Percentiles rank a stretch among this genome's conserved stretches.
Evolutionary conservation across 2,329 filamentous ascomycete species (phyloP).

Genomic region (Clonostachys solani): DNA sequence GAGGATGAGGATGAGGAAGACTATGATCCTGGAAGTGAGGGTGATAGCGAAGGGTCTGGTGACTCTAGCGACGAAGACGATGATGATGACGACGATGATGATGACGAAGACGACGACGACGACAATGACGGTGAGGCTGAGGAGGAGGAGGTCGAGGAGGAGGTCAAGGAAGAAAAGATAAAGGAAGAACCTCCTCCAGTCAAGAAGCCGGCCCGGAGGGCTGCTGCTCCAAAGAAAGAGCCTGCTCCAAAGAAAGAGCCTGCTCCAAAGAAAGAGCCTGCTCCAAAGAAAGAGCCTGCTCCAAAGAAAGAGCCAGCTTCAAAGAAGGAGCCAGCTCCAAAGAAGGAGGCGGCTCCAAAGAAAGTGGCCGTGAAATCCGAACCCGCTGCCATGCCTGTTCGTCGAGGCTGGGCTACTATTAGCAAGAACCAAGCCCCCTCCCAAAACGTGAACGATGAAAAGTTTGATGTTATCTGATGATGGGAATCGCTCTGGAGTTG

Average conservation of each 20-base stretch:
- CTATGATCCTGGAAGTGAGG: constrained; percentile 60
- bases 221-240: neutral
- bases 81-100: constrained; percentile 44
- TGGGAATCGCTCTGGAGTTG: too few relatives aligned
- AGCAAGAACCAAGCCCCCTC: neutral
- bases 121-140: constrained; percentile 31
- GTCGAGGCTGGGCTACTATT: constrained; percentile 3
- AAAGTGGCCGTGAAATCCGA: neutral
- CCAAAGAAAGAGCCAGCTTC: neutral
- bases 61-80: constrained; percentile 44
- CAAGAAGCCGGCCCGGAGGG: neutral
- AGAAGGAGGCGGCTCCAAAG: neutral
- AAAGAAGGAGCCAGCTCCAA: neutral
- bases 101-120: constrained; percentile 32
- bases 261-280: neutral
- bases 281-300: neutral
- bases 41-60: constrained; percentile 54
- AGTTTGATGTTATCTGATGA: constrained; percentile 1
- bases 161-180: neutral
- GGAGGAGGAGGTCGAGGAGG: constrained; percentile 18
- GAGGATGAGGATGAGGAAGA: constrained; percentile 64
- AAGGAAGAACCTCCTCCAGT: neutral
- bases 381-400: neutral
- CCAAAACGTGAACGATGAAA: neutral
- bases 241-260: neutral